phyloP scores from a whole-genome alignment of 2,329 filamentous ascomycete species.

The Paraconiothyrium brasiliense region DNA sequence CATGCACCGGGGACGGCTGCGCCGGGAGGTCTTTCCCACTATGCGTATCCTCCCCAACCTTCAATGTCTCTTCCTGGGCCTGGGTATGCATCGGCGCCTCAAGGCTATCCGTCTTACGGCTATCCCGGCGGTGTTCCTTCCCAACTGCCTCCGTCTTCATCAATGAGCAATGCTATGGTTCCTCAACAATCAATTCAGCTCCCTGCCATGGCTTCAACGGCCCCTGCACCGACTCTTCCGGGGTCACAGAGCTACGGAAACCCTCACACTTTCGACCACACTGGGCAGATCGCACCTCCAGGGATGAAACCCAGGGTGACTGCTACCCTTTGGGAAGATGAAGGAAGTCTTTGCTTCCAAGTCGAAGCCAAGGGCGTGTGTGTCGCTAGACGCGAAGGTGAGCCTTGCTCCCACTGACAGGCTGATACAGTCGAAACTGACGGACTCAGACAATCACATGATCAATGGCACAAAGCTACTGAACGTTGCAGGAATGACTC shows the following conservation, averaged over 20 bases:
- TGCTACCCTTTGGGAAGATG: slow-evolving; percentile 97
- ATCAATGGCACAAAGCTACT: slow-evolving; percentile 98
- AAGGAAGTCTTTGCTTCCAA: slow-evolving; percentile 96
- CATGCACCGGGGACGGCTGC: slow-evolving; percentile 80
- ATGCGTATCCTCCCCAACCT: slow-evolving; percentile 75
- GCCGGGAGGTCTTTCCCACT: slow-evolving; percentile 76
- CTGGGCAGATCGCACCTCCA: slow-evolving; percentile 89
- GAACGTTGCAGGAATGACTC: slow-evolving; percentile 98
- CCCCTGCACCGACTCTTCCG: slow-evolving; percentile 37
- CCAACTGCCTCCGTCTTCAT: slow-evolving; percentile 73
- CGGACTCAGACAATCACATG: slow-evolving; percentile 86
- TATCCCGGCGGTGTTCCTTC: slow-evolving; percentile 83
- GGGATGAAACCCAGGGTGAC: slow-evolving; percentile 97
- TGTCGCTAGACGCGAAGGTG: slow-evolving; percentile 91
- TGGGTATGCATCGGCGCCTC: slow-evolving; percentile 68
- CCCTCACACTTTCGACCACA: slow-evolving; percentile 76
- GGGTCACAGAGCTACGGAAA: slow-evolving; percentile 44
- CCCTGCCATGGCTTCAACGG: slow-evolving; percentile 49
- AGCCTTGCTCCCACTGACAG: not conserved
- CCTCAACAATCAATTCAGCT: slow-evolving; percentile 78
- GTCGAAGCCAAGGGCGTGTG: slow-evolving; percentile 97
- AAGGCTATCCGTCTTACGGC: slow-evolving; percentile 73
- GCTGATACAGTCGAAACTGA: not conserved
- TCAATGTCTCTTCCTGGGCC: slow-evolving; percentile 78
- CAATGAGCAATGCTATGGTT: slow-evolving; percentile 72